A percentile compares a stretch with the other conserved stretches of the same genome.
Evolutionary conservation across 371 early-diverging fungal genomes (phyloP).

Genomic region (Paraphysoderma sedebokerense): DNA sequence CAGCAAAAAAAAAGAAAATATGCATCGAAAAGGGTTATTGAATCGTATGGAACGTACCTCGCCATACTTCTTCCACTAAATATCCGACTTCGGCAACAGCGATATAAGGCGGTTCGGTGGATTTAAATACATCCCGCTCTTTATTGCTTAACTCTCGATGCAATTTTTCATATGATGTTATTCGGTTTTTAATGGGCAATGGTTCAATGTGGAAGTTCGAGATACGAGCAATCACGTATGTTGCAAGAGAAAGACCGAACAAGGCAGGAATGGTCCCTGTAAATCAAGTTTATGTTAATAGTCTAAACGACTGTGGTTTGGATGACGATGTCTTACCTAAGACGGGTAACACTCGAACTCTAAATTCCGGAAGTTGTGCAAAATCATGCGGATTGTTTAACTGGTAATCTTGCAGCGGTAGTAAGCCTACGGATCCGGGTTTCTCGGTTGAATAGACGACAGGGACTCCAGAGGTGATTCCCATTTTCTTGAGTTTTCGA

Average conservation of each 20-base stretch:
- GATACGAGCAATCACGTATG: conserved; percentile 59
- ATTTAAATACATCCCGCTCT: conserved; percentile 29
- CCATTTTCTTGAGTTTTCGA: conserved; percentile 35
- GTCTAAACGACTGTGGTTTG: too few species aligned
- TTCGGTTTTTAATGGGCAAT: conserved; percentile 58
- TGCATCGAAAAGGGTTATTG: too few species aligned
- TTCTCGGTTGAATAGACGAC: conserved; percentile 81
- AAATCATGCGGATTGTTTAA: conserved; percentile 69
- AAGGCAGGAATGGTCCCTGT: conserved; percentile 83
- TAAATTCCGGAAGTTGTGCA: conserved; percentile 72
- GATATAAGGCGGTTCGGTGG: conserved; percentile 23
- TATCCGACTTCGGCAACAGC: conserved; percentile 58
- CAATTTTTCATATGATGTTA: conserved; percentile 46
- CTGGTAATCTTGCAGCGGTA: conserved; percentile 38
- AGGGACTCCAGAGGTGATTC: conserved; percentile 52
- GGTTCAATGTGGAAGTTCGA: conserved; percentile 61
- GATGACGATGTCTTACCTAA: conserved; percentile 37
- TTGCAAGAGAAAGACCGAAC: conserved; percentile 83
- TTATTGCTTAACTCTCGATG: conserved; percentile 51
- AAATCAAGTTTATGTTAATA: not conserved
- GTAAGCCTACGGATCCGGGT: not conserved
- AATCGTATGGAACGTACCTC: too few species aligned
- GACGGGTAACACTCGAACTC: conserved; percentile 70
- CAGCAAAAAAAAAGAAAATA: too few species aligned
- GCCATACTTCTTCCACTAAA: conserved; percentile 77